Percentiles rank a stretch among this genome's conserved stretches.
Conservation (phyloP, 2,329 filamentous ascomycete genomes). For the Aotearoamyces nothofagi region DNA sequence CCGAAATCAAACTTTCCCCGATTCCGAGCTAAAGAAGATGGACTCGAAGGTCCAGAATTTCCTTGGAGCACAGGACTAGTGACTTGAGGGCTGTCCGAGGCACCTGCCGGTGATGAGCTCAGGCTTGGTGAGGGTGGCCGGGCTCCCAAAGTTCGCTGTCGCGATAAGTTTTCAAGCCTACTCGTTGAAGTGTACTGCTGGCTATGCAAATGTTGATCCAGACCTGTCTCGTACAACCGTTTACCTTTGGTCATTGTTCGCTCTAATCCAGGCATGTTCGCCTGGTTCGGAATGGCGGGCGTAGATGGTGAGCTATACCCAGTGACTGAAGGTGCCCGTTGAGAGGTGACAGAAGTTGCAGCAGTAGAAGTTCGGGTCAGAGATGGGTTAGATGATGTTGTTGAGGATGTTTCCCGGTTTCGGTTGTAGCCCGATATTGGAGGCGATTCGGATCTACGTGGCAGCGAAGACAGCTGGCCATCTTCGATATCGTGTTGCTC, state of each 20-base stretch:
- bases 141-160: constrained; percentile 30
- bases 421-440: constrained; percentile 49
- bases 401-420: constrained; percentile 78
- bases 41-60: constrained; percentile 25
- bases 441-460: constrained; percentile 35
- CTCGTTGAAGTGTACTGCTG: constrained; percentile 63
- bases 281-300: constrained; percentile 20
- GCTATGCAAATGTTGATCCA: constrained; percentile 67
- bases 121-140: constrained; percentile 13
- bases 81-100: constrained; percentile 27
- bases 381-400: constrained; percentile 54
- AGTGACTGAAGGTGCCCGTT: constrained; percentile 36
- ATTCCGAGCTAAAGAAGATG: constrained; percentile 18
- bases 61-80: constrained; percentile 46
- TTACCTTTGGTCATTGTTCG: constrained; percentile 55
- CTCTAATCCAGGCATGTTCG: constrained; percentile 34
- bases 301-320: constrained; percentile 29
- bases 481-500: constrained; percentile 24
- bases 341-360: constrained; percentile 77
- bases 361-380: constrained; percentile 68
- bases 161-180: constrained; percentile 65
- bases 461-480: constrained; percentile 20
- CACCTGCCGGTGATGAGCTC: constrained; percentile 12
- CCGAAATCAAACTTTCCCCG: constrained; percentile 23
- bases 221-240: constrained; percentile 68